Base-by-base conservation (phyloP, 2,329 filamentous ascomycete species). In the Fusarium torulosum region DNA sequence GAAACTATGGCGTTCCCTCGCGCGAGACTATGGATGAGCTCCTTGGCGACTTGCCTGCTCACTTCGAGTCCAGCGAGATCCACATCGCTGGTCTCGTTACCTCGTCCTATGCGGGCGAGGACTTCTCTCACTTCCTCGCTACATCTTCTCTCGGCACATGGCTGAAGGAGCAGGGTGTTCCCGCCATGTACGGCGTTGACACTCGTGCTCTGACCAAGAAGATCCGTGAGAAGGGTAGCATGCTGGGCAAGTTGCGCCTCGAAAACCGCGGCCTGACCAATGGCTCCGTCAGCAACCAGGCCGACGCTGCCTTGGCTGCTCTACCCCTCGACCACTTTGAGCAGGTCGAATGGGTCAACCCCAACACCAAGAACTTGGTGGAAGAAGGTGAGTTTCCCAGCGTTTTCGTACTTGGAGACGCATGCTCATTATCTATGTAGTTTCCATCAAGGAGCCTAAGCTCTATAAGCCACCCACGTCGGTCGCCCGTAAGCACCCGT, bases 1-100 rank as follows among this genome's bases (percentile, higher is more conserved):
- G 95, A 79, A 99, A 98, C 85, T 99, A 99, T 82, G 95, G 95
- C 79, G 96, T 98, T 27, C 96, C 96, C 53, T 93, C 93, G 47
- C 87, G 94, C 72, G 91, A 97, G 68, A 88, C 90, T 53, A 86
- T 93, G 81, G 95, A 98, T 79, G 88, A 93, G 77, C 85, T 98
- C 54, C 88, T 97, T 50, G 88, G 90, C 75, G 91, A 94, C 75
- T 86, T 98, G 57, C 94, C 95, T 31, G 94, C 93, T 67, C 87
- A 98, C 82, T 98, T 99, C 77, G 96, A 99, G 82, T 92, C 95
- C 40, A 90, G 86, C 38, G 84, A 97, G 80, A 97, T 99, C 66
- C 96, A 99, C 82, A 91, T 98, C 75, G 92, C 95, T 46, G 96
- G 94, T 78, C 87, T 99, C 59, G 90, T 99, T 45, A 90, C 93